Evolutionary conservation across 306 rosid genomes (phyloP), one percentile per base, ranked within the genome.

Genomic region (Dryas octopetala): DNA sequence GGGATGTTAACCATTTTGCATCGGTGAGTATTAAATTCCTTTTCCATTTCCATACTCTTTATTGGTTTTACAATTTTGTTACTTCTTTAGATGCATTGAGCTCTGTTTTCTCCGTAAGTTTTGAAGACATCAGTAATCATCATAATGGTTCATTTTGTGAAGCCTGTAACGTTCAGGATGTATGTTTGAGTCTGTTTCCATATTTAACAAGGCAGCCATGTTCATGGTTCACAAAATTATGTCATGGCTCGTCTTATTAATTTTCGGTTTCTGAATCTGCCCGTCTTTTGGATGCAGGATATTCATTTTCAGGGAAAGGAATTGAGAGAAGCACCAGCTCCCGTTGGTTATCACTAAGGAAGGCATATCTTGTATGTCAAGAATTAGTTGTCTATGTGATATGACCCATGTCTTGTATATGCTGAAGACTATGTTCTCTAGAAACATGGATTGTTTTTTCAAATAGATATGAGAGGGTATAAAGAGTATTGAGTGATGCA

Each of bases 1-100:
- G 94, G 1, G 92, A 91, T 80, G 89, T 91, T 50, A 91, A 91
- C 74, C 97, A 91, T 86, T 89, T 89, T 78, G 94, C 97, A 83
- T 88, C 91, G 15, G 94, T 91, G 8, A 87, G 91, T 86, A 5
- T 62, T 60, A 9, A 17, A 81, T 70, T 15, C 48, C 41, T 48
- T 68, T 68, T 65, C 47, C 66, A 53, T 57, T 12, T 44, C 28
- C 26, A 11, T 57, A 9, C 62, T 48, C 15, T 70, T 70, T 14
- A 43, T 4, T 52, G n/a, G 17, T 70, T 60, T 9, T 40, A 60
- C 52, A 49, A 40, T 49, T 50, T 48, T 13, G 0, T 14, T 43
- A 48, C 26, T 52, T 9, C 19, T 16, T 45, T 28, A 7, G 10
- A 51, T 5, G 49, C 19, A 5, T 17, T 65, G 40, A 9, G 15